Base-by-base conservation (phyloP, 306 rosid genomes). In the Gastrolobium villosum region DNA sequence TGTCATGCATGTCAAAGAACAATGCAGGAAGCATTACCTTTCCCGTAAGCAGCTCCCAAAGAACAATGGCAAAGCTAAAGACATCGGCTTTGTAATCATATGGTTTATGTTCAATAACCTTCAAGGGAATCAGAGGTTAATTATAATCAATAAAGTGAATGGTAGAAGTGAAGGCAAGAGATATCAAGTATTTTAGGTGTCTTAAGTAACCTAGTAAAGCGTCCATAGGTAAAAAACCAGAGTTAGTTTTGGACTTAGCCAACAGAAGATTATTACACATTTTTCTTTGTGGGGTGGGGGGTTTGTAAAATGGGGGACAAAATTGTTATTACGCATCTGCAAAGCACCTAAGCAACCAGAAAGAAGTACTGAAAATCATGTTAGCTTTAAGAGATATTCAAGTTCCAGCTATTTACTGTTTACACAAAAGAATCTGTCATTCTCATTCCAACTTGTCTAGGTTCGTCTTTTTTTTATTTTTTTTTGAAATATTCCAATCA, bases 21-120 rank as follows among this genome's bases (percentile, higher is more conserved):
- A 40, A 36, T 31, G 44, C 57, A 72, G 28, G 41, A 43, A 44
- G 57, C 74, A 73, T 83, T 91, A 94, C 98, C 98, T 85, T 90
- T 66, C 93, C 88, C 3, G 97, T 88, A 62, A 92, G 90, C 59
- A 94, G 85, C 88, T 92, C 96, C 96, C 92, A 90, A 64, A 90
- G 83, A 34, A 88, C 82, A 53, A 94, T 81, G 49, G 92, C 97
- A 73, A 90, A 92, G 90, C 97, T 92, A 67, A 87, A 94, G 49
- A 94, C 90, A 65, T 92, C 97, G 15, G 87, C 92, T 88, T 81
- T 92, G 75, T 87, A 89, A 85, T 85, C 86, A 72, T 92, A 94
- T 26, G 93, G 90, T 81, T 81, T 90, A 53, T 94, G 97, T 69
- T 84, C 90, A 70, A 94, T 89, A 59, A 92, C 90, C 97, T 92